Base-by-base conservation (phyloP, 331 rosid species). In the Ulmus americana region DNA sequence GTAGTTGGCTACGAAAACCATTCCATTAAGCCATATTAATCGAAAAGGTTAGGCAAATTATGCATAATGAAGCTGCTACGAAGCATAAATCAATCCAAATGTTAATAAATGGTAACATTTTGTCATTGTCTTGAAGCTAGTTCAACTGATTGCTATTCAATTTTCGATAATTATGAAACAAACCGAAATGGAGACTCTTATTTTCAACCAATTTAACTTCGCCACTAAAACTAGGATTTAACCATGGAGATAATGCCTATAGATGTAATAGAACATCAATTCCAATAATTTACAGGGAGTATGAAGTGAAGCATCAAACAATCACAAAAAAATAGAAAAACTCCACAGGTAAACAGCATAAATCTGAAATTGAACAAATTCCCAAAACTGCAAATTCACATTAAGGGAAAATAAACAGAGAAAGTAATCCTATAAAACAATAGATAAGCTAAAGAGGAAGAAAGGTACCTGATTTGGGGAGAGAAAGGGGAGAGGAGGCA, bases 401-500 rank as follows among this genome's bases (percentile, higher is more conserved):
- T 46, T 6, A n/a, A 7, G 5, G 5, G n/a, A 0, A 4, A 46
- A 46, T 9, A 45, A 46, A 46, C 10, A 4, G 13, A 3, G 15
- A 39, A 28, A 28, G 35, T 28, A 28, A 43, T n/a, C 15, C 15
- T 47, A 35, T 11, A 44, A 18, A 1, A 14, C 35, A 10, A 3
- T 1, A 20, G 44, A 44, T 14, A 55, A 38, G 55, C 42, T 38
- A 15, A 55, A 10, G 35, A 6, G 1, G 70, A 43, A 18, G 57
- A 50, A 18, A 11, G 63, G 52, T 15, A 66, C 77, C 78, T 72
- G 91, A 65, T 74, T 85, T 84, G 71, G 80, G 70, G 68, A 79
- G 71, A 70, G 79, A 71, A 22, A 79, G 57, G 64, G 77, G 35
- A 55, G 83, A 78, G 66, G 79, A 20, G 50, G 77, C 68, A 46